phyloP scores from a whole-genome alignment of 1,284 basidiomycete species.

The Tetrapyrgos nigripes region DNA sequence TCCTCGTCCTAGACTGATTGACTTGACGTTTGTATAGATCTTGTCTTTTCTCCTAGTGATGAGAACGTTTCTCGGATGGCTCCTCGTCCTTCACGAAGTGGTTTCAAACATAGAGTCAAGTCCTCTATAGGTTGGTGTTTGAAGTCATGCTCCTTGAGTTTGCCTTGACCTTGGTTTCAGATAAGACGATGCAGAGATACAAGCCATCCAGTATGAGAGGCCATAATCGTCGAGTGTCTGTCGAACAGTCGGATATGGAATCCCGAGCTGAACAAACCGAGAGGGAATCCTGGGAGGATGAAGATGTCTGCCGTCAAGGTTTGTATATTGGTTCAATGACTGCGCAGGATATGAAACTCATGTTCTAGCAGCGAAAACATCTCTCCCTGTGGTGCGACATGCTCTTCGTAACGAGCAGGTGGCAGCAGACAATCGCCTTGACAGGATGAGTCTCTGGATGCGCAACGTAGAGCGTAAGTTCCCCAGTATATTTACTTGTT shows the following conservation, averaged over 20 bases:
- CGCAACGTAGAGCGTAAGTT: conserved; percentile 78
- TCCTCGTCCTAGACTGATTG: conserved; percentile 3
- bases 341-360: not conserved
- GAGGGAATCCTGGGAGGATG: conserved; percentile 57
- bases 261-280: conserved; percentile 32
- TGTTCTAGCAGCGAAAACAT: conserved; percentile 45
- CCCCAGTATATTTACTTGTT: conserved; percentile 4
- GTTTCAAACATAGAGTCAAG: conserved; percentile 63
- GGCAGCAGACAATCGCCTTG: conserved; percentile 59
- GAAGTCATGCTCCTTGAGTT: not conserved
- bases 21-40: not conserved
- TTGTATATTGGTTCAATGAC: conserved; percentile 10
- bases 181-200: conserved; percentile 62
- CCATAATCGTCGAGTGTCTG: conserved; percentile 37
- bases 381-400: conserved; percentile 56
- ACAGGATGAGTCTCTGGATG: conserved; percentile 80
- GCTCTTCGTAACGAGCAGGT: conserved; percentile 56
- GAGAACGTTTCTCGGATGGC: not conserved
- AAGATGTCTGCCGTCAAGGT: conserved; percentile 50
- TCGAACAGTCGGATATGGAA: conserved; percentile 35
- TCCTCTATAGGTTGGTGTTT: conserved; percentile 66
- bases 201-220: conserved; percentile 56
- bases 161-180: conserved; percentile 34
- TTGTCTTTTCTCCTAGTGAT: conserved; percentile 5
- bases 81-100: conserved; percentile 1